These are phyloP conservation scores for Fraxinus dipetala DNA, from an alignment of 305 asterid genomes.

Conservation along the genomic window DNA sequence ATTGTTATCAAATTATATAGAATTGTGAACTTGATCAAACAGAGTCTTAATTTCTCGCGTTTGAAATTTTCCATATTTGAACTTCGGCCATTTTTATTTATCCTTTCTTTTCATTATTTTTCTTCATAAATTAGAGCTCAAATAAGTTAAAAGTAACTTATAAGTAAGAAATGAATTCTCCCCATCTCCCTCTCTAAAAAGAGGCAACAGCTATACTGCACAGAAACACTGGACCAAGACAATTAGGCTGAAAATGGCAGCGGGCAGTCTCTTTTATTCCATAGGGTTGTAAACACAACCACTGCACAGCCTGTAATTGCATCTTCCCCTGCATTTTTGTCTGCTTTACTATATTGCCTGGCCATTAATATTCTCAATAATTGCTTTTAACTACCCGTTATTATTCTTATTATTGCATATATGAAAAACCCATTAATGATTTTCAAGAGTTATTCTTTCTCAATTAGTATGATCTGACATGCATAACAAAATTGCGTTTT, in stretches of 20 bases:
- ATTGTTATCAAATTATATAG: no score
- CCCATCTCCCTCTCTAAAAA: not conserved
- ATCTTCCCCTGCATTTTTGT: constrained; percentile 2
- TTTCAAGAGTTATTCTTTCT: constrained; percentile 15
- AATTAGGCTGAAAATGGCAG: constrained; percentile 19
- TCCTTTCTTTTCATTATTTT: not conserved
- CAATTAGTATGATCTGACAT: constrained; percentile 19
- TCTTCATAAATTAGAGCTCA: not conserved
- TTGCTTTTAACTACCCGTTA: constrained; percentile 28
- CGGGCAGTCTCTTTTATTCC: constrained; percentile 21
- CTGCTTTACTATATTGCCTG: not conserved
- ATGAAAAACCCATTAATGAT: constrained; percentile 17
- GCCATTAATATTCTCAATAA: constrained; percentile 17
- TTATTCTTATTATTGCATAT: constrained; percentile 4
- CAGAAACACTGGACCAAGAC: constrained; percentile 23
- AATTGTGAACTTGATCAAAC: no score
- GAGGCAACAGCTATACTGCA: constrained; percentile 36
- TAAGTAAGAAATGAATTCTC: not conserved
- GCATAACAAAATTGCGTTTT: constrained; percentile 1
- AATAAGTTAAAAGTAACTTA: not conserved
- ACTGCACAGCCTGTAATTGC: constrained; percentile 39
- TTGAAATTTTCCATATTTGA: no score
- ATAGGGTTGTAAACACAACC: constrained; percentile 29
- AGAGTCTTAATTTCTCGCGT: no score
- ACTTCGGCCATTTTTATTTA: not conserved